A percentile compares a stretch with the other conserved stretches of the same genome.
phyloP scores from a whole-genome alignment of 768 basidiomycete species.

The Agrocybe pediades region DNA sequence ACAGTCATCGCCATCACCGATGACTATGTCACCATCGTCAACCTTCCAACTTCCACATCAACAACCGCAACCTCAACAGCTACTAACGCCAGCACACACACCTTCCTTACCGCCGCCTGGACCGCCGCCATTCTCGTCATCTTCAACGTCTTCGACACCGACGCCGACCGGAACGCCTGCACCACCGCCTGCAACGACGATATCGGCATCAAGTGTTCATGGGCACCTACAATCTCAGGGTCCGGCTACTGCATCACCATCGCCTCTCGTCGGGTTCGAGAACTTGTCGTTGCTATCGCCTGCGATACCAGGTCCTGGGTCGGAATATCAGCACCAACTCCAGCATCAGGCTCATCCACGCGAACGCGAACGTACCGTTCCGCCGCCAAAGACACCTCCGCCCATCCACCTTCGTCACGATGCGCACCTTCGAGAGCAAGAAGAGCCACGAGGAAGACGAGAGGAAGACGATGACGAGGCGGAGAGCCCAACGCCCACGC shows the following conservation, averaged over 20 bases:
- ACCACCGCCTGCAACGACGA: not conserved
- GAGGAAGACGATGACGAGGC: no score
- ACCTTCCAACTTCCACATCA: conserved; percentile 3
- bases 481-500: no score
- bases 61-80: conserved; percentile 53
- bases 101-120: conserved; percentile 24
- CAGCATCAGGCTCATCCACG: not conserved
- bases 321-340: not conserved
- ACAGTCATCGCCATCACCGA: not conserved
- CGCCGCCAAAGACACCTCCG: no score
- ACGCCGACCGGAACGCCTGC: no score
- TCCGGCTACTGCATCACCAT: not conserved
- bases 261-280: conserved; percentile 11
- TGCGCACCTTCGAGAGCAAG: no score
- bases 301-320: not conserved
- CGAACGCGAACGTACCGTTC: not conserved
- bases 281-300: conserved; percentile 17
- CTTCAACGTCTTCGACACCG: no score
- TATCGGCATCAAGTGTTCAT: not conserved
- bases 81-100: conserved; percentile 22
- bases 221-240: not conserved
- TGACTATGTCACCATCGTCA: not conserved
- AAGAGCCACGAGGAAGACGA: no score
- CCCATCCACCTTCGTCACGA: no score
- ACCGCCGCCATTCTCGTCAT: not conserved